Evolutionary conservation across 495 filamentous ascomycete species (phyloP).

Genomic region (Copromyces sp.): DNA sequence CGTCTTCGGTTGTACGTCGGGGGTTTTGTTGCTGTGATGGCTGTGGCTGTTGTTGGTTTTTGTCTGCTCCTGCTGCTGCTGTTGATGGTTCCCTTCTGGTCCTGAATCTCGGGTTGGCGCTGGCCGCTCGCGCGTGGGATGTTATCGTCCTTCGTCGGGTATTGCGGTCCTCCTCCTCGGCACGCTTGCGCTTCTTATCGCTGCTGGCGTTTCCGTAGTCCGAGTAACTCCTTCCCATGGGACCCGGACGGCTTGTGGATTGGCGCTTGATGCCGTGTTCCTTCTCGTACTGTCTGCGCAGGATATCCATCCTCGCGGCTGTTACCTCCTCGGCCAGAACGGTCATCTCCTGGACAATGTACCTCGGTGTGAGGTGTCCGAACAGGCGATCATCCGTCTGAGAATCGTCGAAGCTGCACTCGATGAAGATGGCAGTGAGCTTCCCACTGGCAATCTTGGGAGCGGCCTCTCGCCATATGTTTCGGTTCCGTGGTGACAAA

Average conservation of each 20-base stretch:
- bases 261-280: conserved; percentile 2
- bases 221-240: conserved; percentile 4
- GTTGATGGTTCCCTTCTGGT: conserved; percentile 2
- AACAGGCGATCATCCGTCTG: conserved; percentile 67
- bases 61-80: background rate
- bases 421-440: conserved; percentile 78
- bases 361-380: conserved; percentile 78
- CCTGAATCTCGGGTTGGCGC: background rate
- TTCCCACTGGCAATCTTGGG: conserved; percentile 61
- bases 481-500: conserved; percentile 62
- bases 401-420: conserved; percentile 81
- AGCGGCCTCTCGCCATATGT: conserved; percentile 78
- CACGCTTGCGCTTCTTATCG: conserved; percentile 35
- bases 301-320: conserved; percentile 23
- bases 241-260: background rate
- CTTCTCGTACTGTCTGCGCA: conserved; percentile 2
- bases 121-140: background rate
- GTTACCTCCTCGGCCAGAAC: conserved; percentile 58
- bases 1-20: conserved; percentile 7
- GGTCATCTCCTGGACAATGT: conserved; percentile 65
- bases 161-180: conserved; percentile 9
- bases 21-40: background rate
- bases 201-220: conserved; percentile 16
- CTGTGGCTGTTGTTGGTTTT: background rate
- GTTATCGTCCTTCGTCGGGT: conserved; percentile 3